A percentile compares a stretch with the other conserved stretches of the same genome.
Evolutionary conservation across 306 rosid genomes (phyloP).

Genomic region (Hippophae rhamnoides): DNA sequence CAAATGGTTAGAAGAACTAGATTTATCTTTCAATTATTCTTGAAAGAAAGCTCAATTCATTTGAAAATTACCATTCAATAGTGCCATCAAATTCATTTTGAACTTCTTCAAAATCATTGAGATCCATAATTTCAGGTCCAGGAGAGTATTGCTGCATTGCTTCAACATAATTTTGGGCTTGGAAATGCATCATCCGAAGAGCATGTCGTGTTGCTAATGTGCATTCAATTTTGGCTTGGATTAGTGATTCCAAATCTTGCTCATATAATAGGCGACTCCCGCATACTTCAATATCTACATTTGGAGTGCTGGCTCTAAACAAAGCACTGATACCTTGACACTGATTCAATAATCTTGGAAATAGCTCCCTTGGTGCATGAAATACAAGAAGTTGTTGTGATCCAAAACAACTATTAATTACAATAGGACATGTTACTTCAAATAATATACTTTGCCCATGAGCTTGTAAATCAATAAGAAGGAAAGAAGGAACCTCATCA

Average conservation of each 20-base stretch:
- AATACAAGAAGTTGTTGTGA: background rate
- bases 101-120: too few species aligned
- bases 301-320: background rate
- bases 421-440: background rate
- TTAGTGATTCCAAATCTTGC: constrained; percentile 1
- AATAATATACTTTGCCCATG: too few species aligned
- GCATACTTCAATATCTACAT: constrained; percentile 8
- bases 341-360: constrained; percentile 3
- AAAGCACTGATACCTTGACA: constrained; percentile 1
- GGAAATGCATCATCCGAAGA: too few species aligned
- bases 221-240: background rate
- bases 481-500: background rate
- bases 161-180: background rate
- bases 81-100: too few species aligned
- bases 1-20: too few species aligned
- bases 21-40: too few species aligned
- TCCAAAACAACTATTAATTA: background rate
- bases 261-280: constrained; percentile 14
- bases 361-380: constrained; percentile 1
- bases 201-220: background rate
- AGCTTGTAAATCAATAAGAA: background rate
- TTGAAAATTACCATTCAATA: too few species aligned
- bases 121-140: too few species aligned
- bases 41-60: too few species aligned
- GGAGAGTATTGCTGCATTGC: too few species aligned